Percentiles rank a stretch among this genome's conserved stretches.
phyloP scores from a whole-genome alignment of 1,284 basidiomycete genomes.

The Papiliotrema terrestris region DNA sequence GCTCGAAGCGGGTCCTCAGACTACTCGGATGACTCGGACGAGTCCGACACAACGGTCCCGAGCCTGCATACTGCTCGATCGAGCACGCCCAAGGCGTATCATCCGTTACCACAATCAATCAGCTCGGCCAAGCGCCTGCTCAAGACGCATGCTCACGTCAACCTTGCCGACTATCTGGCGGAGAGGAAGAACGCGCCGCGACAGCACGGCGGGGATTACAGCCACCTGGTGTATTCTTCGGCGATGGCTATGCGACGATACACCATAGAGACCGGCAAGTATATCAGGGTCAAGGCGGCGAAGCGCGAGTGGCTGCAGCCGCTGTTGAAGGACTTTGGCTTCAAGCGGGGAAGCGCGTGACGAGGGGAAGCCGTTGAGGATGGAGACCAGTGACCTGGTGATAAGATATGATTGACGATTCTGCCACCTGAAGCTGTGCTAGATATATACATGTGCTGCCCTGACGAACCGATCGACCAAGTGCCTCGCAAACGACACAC shows the following conservation, averaged over 20 bases:
- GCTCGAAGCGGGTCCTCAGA: too few relatives aligned
- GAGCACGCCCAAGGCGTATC: neutral
- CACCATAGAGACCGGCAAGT: slow-evolving; percentile 17
- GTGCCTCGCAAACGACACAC: too few relatives aligned
- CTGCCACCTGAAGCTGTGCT: too few relatives aligned
- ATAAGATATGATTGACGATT: too few relatives aligned
- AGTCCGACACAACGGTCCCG: neutral
- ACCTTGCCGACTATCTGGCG: slow-evolving; percentile 36
- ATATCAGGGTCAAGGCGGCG: slow-evolving; percentile 15
- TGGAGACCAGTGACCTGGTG: too few relatives aligned
- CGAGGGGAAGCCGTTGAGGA: too few relatives aligned
- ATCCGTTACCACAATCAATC: slow-evolving; percentile 28
- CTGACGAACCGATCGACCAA: too few relatives aligned
- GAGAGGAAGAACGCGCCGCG: slow-evolving; percentile 11
- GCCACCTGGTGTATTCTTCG: slow-evolving; percentile 24
- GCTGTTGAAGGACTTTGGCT: slow-evolving; percentile 33
- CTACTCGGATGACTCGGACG: too few relatives aligned
- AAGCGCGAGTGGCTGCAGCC: slow-evolving; percentile 41
- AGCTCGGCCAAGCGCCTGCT: slow-evolving; percentile 29
- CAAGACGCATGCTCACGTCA: slow-evolving; percentile 34
- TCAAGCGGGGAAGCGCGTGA: too few relatives aligned
- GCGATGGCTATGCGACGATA: slow-evolving; percentile 18
- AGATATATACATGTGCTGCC: too few relatives aligned
- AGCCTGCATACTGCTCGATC: neutral
- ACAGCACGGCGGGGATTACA: slow-evolving; percentile 6